Conservation (phyloP, 73 alveolate genomes). For the Durusdinium trenchii region DNA sequence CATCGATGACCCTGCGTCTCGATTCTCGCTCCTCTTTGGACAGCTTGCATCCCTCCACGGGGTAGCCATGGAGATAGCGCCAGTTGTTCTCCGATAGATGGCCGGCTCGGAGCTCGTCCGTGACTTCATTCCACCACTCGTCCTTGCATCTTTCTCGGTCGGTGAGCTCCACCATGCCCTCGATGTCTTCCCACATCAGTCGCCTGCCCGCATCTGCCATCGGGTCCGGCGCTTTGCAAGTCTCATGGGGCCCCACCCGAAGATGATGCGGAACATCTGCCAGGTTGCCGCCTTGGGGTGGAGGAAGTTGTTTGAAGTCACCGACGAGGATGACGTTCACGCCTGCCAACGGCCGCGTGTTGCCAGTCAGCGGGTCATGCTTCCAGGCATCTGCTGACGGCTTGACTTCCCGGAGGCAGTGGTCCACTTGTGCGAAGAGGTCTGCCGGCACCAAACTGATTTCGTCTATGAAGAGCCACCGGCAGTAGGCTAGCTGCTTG, state of each 20-base stretch:
- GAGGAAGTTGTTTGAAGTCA: conserved; percentile 63
- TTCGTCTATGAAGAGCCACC: conserved; percentile 40
- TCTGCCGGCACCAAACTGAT: conserved; percentile 45
- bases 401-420: conserved; percentile 2
- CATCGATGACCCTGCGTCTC: conserved; percentile 9
- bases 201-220: conserved; percentile 1
- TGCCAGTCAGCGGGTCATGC: not conserved
- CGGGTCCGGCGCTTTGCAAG: conserved; percentile 1
- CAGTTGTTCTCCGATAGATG: not conserved
- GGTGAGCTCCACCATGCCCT: conserved; percentile 15
- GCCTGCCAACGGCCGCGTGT: conserved; percentile 54
- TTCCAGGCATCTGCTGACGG: conserved; percentile 37
- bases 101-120: conserved; percentile 41
- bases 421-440: conserved; percentile 8
- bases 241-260: not conserved
- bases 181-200: conserved; percentile 16
- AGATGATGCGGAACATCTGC: conserved; percentile 12
- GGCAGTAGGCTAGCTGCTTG: conserved; percentile 5
- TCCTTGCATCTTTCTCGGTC: conserved; percentile 53
- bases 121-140: conserved; percentile 47
- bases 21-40: not conserved
- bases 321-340: conserved; percentile 28
- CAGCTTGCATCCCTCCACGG: conserved; percentile 40
- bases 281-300: conserved; percentile 69
- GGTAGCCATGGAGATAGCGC: conserved; percentile 38